Base-by-base conservation (phyloP, 2,329 filamentous ascomycete species). In the Penicillium glabrum region DNA sequence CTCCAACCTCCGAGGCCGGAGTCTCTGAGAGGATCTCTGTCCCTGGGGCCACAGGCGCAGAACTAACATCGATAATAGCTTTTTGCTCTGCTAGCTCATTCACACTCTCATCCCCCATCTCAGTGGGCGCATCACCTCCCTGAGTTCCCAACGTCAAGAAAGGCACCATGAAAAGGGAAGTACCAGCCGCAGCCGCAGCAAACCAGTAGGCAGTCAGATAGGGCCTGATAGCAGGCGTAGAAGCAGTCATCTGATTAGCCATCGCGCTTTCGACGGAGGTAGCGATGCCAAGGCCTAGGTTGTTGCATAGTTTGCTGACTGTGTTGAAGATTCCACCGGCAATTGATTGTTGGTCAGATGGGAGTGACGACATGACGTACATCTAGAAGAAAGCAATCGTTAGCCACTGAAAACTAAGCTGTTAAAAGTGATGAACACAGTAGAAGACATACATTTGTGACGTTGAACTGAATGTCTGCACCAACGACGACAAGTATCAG, bases 301-400 rank as follows among this genome's bases (percentile, higher is more conserved):
- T 86, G 50, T 80, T 79, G 48, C 81, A 82, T 3, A 89, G 75
- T 54, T 86, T 82, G 43, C 84, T 83, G 23, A 87, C 78, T 3
- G 87, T 89, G 69, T 89, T 87, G 65, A 89, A 86, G 41, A 90
- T 84, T 1, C 86, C 86, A 6, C 87, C 86, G 0, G 86, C 86
- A 14, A 89, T 80, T 0, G 84, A 85, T 63, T 90, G 86, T 61
- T 88, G 83, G n/a, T 82, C 77, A 1, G 76, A 70, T 0, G 86
- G 85, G 51, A 89, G 80, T 0, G 83, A 84, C 4, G 84, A 86
- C 79, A 89, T 84, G 53, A 89, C 86, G 61, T 89, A 89, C 82
- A 89, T 87, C 80, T 86, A 57, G 3, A 41, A 13, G 21, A 35
- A 4, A 31, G 63, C 58, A 41, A 1, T 13, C 19, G 39, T 65